Percentiles rank a stretch among this genome's conserved stretches.
Conservation (phyloP, 305 asterid species). For the Fraxinus albicans region DNA sequence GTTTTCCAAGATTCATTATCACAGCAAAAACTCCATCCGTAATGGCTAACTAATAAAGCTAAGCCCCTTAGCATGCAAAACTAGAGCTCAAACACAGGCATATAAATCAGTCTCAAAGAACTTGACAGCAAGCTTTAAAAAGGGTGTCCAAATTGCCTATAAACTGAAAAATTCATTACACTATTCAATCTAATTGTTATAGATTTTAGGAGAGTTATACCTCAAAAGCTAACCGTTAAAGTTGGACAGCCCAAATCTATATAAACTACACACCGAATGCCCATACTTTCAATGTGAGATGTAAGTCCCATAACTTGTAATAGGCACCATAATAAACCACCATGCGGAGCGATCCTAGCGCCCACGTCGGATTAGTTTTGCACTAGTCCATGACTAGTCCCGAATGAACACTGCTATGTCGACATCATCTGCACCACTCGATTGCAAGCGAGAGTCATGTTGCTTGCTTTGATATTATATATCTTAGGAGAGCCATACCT, state of each 20-base stretch:
- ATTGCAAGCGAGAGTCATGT: too few species aligned
- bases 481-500: neutral
- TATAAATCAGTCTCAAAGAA: neutral
- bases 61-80: neutral
- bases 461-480: too few species aligned
- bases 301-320: neutral
- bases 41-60: neutral
- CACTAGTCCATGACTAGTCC: too few species aligned
- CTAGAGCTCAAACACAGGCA: neutral
- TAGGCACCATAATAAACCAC: too few species aligned
- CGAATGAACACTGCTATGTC: too few species aligned
- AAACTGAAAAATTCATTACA: neutral
- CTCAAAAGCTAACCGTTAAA: neutral
- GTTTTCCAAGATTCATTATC: neutral
- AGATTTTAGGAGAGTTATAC: neutral
- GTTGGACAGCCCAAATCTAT: neutral
- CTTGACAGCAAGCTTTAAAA: neutral
- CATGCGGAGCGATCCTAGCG: too few species aligned
- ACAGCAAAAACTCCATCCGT: neutral
- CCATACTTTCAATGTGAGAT: neutral
- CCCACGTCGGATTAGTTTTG: too few species aligned
- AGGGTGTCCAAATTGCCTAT: neutral
- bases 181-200: neutral
- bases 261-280: neutral
- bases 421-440: too few species aligned